These are phyloP conservation scores for Phanerodontia chrysosporium DNA, from an alignment of 768 basidiomycete genomes.

Conservation along the genomic window DNA sequence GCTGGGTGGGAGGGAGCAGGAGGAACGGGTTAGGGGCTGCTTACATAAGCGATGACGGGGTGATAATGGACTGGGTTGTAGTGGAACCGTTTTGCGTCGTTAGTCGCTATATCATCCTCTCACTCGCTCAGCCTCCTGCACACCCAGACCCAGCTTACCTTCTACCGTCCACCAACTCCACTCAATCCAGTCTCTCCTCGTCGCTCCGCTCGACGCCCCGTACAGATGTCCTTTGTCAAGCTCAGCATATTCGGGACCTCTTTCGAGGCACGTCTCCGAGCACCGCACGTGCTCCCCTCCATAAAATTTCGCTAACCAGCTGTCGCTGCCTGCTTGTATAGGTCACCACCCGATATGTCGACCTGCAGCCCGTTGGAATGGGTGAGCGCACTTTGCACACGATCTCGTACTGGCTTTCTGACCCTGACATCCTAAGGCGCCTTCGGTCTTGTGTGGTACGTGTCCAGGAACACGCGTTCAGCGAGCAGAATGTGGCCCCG, in stretches of 20 bases:
- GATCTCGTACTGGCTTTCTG: not conserved
- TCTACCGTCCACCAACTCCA: constrained; percentile 4
- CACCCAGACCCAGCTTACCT: not conserved
- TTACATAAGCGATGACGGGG: constrained; percentile 5
- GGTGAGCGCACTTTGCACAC: constrained; percentile 47
- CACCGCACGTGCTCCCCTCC: constrained; percentile 11
- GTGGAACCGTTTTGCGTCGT: not conserved
- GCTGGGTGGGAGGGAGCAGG: not conserved
- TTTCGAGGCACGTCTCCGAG: constrained; percentile 64
- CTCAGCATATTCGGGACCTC: constrained; percentile 98
- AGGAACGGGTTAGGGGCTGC: not conserved
- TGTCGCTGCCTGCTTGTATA: constrained; percentile 29
- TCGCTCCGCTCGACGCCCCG: constrained; percentile 2
- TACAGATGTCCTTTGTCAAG: constrained; percentile 88
- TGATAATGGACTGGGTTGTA: not conserved
- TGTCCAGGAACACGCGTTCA: constrained; percentile 9
- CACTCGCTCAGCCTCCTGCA: not conserved
- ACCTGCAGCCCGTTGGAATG: constrained; percentile 99
- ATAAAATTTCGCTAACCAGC: not conserved
- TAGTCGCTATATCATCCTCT: not conserved
- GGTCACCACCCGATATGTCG: constrained; percentile 98
- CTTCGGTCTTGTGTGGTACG: constrained; percentile 96
- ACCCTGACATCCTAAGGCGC: constrained; percentile 52
- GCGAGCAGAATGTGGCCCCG: constrained; percentile 1
- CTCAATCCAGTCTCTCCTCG: not conserved